Conservation (phyloP, 305 asterid species). For the Ajuga reptans region DNA sequence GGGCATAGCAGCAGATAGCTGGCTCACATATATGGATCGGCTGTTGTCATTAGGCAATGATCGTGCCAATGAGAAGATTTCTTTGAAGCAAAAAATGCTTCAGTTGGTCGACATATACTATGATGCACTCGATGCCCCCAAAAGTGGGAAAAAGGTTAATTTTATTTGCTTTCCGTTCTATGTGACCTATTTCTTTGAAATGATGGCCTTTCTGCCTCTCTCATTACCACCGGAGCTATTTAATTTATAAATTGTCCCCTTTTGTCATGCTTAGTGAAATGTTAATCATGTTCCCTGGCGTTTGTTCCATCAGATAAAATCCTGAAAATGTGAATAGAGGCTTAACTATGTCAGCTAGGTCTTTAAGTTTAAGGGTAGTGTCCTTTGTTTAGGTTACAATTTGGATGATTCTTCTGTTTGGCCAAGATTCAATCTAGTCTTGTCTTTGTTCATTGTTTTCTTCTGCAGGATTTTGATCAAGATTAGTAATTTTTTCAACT, state of each 20-base stretch:
- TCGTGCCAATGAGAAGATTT: constrained; percentile 27
- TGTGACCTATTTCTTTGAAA: not conserved
- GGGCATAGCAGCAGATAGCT: constrained; percentile 61
- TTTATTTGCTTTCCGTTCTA: not conserved
- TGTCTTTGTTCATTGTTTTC: too few relatives aligned
- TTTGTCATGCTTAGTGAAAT: not conserved
- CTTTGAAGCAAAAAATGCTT: constrained; percentile 36
- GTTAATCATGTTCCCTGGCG: too few relatives aligned
- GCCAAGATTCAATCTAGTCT: not conserved
- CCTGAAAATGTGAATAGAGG: too few relatives aligned
- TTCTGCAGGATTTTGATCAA: not conserved
- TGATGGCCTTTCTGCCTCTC: not conserved
- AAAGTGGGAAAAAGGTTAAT: constrained; percentile 69
- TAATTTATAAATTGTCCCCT: not conserved
- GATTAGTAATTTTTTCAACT: not conserved
- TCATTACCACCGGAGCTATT: not conserved
- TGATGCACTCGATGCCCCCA: constrained; percentile 81
- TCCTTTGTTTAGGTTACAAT: not conserved
- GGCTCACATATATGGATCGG: constrained; percentile 59
- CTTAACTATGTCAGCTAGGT: not conserved
- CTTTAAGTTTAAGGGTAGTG: not conserved
- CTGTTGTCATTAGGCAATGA: constrained; percentile 42
- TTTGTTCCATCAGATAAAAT: too few relatives aligned
- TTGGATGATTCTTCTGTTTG: not conserved
- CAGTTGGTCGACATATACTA: constrained; percentile 57